Base-by-base conservation (phyloP, 306 rosid species). In the Ormosia emarginata region DNA sequence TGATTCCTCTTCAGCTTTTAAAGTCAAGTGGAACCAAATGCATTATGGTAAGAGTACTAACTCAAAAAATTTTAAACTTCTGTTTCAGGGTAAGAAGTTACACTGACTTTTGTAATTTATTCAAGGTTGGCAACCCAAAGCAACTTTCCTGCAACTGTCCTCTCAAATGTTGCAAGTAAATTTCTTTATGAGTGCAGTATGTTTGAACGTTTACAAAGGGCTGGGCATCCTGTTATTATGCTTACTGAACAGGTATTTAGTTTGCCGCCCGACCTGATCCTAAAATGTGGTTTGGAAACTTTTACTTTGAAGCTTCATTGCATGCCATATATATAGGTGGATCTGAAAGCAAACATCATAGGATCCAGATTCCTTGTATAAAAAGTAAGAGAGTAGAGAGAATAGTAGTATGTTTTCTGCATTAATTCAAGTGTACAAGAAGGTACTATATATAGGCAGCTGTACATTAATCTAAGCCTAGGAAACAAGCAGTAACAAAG, bases 141-240 rank as follows among this genome's bases (percentile, higher is more conserved):
- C 99, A 95, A 90, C 99, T 95, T n/a, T 84, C 99, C 99, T 67
- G 99, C 98, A 77, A 93, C 99, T 29, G 96, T 95, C 52, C 91
- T 95, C 61, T 95, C 99, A 71, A 95, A 89, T 82, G 86, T 92
- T 56, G 98, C 98, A 4, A 92, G 97, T 83, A 95, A 92, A 87
- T 95, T 89, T 86, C 90, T 79, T 9, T 95, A 85, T 65, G 87
- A 88, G 81, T 95, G 99, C 86, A 95, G 98, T 89, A 95, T 95
- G 99, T 95, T 95, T 85, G 99, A 95, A 86, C 99, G 97, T 71
- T 71, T 95, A 79, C 99, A 95, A 70, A 93, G 89, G 88, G 97
- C 97, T 74, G 99, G 99, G 41, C 96, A 90, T 91, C 91, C 97
- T 76, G 94, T 93, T 81, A 90, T 90, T 78, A 90, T 95, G 99